Base-by-base conservation (phyloP, 1,284 basidiomycete genomes). In the Trametes sp. region DNA sequence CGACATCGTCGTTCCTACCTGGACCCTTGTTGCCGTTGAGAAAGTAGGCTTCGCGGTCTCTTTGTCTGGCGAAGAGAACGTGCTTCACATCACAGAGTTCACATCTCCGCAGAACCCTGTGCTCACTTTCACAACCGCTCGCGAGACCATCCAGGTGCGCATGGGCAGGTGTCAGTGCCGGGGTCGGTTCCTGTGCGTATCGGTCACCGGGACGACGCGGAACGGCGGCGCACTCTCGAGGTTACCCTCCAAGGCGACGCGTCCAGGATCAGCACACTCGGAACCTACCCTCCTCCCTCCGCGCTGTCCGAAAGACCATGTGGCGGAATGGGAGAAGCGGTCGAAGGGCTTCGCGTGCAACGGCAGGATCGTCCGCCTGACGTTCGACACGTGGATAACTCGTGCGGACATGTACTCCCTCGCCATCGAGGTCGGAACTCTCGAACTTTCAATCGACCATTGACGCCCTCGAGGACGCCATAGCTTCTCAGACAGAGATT, bases 81-180 rank as follows among this genome's bases (percentile, higher is more conserved):
- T 53, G 14, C 42, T 62, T 16, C 53, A 35, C 21, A 31, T 66
- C 38, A 29, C 49, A 26, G 66, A 61, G 31, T 35, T 52, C n/a
- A 54, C 61, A 7, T 31, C 57, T 2, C 46, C 51, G 1, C 29
- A 60, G 3, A 5, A 11, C 7, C 31, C 50, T 35, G 50, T 44
- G 28, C 52, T 67, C 41, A 50, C 59, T n/a, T 53, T 67, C 38
- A 26, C 9, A 19, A 19, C 61, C 33, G 49, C 44, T 9, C 31
- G 54, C 8, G 63, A 61, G 50, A 63, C 50, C 10, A 57, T 67
- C 23, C 54, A 45, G 28, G 44, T 67, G 4, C 58, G 41, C 13
- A 55, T 65, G 38, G 63, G 66, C 24, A 57, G 61, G 29, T 67
- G 66, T 48, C 36, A 42, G 14, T 65, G 66, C 33, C 38, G 52